phyloP scores from a whole-genome alignment of 495 filamentous ascomycete species.

The Letharia lupina region DNA sequence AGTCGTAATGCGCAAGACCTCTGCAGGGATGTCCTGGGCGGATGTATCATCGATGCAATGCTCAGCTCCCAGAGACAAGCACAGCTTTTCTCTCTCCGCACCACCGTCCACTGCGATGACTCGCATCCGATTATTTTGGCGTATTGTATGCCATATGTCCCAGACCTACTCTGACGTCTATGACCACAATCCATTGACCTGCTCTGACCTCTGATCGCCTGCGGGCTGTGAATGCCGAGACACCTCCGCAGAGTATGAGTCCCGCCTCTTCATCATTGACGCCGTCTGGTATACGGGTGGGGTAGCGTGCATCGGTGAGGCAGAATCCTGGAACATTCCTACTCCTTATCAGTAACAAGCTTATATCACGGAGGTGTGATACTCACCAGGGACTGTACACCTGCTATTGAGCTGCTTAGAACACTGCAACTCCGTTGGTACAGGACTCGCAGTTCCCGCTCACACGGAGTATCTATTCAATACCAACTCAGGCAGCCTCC shows the following conservation, averaged over 20 bases:
- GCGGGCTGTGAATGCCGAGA: constrained; percentile 44
- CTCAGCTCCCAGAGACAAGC: constrained; percentile 3
- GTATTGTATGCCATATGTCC: constrained; percentile 58
- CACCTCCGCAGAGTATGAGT: constrained; percentile 48
- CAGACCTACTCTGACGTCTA: constrained; percentile 50
- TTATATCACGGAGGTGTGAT: background rate
- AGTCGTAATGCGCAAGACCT: background rate
- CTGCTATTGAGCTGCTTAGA: background rate
- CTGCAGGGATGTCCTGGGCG: background rate
- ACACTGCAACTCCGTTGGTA: constrained; percentile 4
- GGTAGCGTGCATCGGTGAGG: constrained; percentile 8
- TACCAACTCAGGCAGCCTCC: background rate
- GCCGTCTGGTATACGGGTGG: constrained; percentile 38
- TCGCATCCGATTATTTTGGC: constrained; percentile 27
- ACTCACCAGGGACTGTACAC: background rate
- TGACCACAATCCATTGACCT: constrained; percentile 46
- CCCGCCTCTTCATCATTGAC: constrained; percentile 41
- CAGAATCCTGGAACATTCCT: constrained; percentile 9
- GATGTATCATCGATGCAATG: constrained; percentile 6
- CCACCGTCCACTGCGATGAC: background rate
- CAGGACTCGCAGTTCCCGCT: constrained; percentile 9
- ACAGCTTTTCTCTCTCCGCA: background rate
- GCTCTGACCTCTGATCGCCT: constrained; percentile 35
- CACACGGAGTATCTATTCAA: constrained; percentile 3
- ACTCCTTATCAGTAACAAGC: background rate